Evolutionary conservation across 225 moss, liverwort and hornwort species (phyloP).

Genomic region (Polytrichum commune): DNA sequence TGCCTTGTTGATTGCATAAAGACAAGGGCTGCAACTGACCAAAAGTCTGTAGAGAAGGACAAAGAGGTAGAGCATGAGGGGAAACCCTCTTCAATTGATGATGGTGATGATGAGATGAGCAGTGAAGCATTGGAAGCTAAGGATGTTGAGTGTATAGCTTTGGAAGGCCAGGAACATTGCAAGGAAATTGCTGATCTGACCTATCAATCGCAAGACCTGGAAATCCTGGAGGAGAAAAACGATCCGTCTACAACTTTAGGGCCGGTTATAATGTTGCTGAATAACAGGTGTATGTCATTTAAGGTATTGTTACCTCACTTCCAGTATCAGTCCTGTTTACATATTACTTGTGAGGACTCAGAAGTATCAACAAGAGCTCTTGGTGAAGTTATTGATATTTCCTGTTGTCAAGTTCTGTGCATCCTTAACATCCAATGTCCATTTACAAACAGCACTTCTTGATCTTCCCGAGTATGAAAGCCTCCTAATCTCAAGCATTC

Average conservation of each 20-base stretch:
- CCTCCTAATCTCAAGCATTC: not conserved
- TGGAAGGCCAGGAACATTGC: slow-evolving; percentile 12
- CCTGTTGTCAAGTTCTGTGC: too few species aligned
- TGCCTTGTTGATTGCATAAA: slow-evolving; percentile 34
- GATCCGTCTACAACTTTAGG: slow-evolving; percentile 26
- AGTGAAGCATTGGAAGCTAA: slow-evolving; percentile 18
- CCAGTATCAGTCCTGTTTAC: not conserved
- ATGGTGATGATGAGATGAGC: slow-evolving; percentile 32
- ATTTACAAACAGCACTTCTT: too few species aligned
- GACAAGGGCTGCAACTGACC: slow-evolving; percentile 23
- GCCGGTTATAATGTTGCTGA: slow-evolving; percentile 35
- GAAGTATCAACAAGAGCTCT: too few species aligned
- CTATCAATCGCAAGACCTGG: slow-evolving; percentile 15
- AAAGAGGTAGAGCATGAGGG: slow-evolving; percentile 15
- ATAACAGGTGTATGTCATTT: slow-evolving; percentile 44
- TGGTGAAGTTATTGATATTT: too few species aligned
- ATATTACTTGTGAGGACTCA: too few species aligned
- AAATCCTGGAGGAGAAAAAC: slow-evolving; percentile 14
- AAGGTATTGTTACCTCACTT: slow-evolving; percentile 28
- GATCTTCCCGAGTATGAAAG: too few species aligned
- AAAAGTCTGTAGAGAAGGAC: slow-evolving; percentile 14
- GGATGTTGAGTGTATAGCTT: slow-evolving; percentile 26
- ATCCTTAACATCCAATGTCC: too few species aligned
- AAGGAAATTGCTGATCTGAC: slow-evolving; percentile 11
- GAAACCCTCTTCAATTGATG: slow-evolving; percentile 13